Conservation (phyloP, 768 basidiomycete genomes). For the Suillus subluteus region DNA sequence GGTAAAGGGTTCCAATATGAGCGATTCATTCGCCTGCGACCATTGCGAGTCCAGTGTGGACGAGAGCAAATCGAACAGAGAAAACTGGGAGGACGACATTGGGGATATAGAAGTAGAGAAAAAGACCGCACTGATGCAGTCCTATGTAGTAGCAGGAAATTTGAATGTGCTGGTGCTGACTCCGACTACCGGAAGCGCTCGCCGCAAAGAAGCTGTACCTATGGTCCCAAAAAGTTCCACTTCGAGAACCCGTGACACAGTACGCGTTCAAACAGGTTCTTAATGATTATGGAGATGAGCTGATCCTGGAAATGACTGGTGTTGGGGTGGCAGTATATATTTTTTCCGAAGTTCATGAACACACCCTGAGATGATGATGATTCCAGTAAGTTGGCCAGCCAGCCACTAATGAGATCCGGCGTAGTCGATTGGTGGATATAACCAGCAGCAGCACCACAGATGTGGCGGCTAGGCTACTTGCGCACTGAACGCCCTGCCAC, state of each 20-base stretch:
- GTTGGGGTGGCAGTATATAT: not conserved
- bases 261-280: not conserved
- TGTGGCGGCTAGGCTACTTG: not conserved
- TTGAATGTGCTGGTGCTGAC: not conserved
- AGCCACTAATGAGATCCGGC: not conserved
- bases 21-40: slow-evolving; percentile 39
- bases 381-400: not conserved
- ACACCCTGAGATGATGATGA: not conserved
- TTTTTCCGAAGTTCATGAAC: not conserved
- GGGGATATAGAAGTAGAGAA: not conserved
- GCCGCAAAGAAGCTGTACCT: not conserved
- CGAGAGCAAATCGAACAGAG: not conserved
- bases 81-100: not conserved
- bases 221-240: not conserved
- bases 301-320: not conserved
- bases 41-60: slow-evolving; percentile 15
- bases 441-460: not conserved
- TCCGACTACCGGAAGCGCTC: not conserved
- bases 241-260: not conserved
- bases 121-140: not conserved
- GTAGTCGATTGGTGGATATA: not conserved
- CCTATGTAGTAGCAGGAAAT: not conserved
- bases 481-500: not conserved
- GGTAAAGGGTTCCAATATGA: slow-evolving; percentile 82
- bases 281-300: not conserved